These are phyloP conservation scores for Moesziomyces aphidis DNA, from an alignment of 1,284 basidiomycete species.

Conservation along the genomic window DNA sequence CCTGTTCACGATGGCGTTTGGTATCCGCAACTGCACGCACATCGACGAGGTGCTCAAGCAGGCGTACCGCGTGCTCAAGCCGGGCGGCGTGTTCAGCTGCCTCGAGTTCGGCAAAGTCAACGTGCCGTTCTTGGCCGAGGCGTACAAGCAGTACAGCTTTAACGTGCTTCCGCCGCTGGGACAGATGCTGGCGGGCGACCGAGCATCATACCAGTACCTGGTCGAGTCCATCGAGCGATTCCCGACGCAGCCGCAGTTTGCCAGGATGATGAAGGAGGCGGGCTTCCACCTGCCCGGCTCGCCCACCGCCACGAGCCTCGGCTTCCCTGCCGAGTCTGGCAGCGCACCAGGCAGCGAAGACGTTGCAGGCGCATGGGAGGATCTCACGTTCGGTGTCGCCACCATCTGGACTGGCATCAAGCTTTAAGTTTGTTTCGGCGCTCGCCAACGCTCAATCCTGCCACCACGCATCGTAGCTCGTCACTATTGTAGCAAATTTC, in stretches of 20 bases:
- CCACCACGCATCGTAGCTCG: background rate
- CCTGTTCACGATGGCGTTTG: conserved; percentile 98
- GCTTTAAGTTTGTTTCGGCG: conserved; percentile 14
- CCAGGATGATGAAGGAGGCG: conserved; percentile 76
- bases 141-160: conserved; percentile 97
- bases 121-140: conserved; percentile 85
- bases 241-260: conserved; percentile 89
- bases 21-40: conserved; percentile 97
- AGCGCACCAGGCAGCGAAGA: conserved; percentile 36
- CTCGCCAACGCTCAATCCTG: background rate
- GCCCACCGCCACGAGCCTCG: conserved; percentile 55
- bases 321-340: conserved; percentile 49
- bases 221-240: conserved; percentile 97
- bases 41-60: conserved; percentile 88
- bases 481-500: background rate
- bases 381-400: conserved; percentile 64
- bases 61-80: conserved; percentile 93
- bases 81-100: conserved; percentile 94
- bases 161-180: conserved; percentile 93
- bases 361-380: conserved; percentile 63
- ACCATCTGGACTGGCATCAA: conserved; percentile 65
- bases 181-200: conserved; percentile 93
- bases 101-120: conserved; percentile 96
- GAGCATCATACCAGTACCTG: conserved; percentile 90
- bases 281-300: conserved; percentile 68